Evolutionary conservation across 768 basidiomycete species (phyloP).

Genomic region (Rhodotorula babjevae): DNA sequence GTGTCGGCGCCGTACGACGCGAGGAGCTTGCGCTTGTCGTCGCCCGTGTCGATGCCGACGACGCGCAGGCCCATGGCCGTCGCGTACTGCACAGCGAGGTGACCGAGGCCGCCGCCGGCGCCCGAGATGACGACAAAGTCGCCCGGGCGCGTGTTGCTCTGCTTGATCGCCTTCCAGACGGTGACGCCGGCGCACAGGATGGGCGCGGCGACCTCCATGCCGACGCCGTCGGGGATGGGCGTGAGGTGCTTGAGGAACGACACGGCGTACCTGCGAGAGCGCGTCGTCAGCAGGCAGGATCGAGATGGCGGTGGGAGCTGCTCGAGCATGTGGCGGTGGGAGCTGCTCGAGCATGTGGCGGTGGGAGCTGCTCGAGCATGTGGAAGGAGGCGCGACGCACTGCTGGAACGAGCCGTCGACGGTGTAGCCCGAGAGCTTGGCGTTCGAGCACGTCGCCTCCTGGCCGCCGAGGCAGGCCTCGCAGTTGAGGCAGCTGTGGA

Average conservation of each 20-base stretch:
- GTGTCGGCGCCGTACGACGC: conserved; percentile 36
- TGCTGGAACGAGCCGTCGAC: conserved; percentile 55
- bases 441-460: conserved; percentile 29
- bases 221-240: conserved; percentile 64
- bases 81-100: conserved; percentile 75
- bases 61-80: conserved; percentile 70
- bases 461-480: conserved; percentile 39
- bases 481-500: conserved; percentile 38
- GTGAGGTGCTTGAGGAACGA: conserved; percentile 70
- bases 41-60: conserved; percentile 74
- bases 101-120: conserved; percentile 39
- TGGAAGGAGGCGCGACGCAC: background rate
- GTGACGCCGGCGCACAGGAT: conserved; percentile 56
- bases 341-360: no score
- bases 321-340: no score
- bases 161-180: conserved; percentile 77
- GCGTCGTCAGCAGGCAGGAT: no score
- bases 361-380: no score
- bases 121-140: conserved; percentile 66
- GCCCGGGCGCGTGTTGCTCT: conserved; percentile 60
- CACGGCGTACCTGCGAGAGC: conserved; percentile 35
- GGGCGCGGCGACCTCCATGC: conserved; percentile 54
- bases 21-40: conserved; percentile 55
- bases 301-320: no score
- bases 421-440: conserved; percentile 58